Base-by-base conservation (phyloP, 352 stramenopile genomes). In the Pythium monospermum region DNA sequence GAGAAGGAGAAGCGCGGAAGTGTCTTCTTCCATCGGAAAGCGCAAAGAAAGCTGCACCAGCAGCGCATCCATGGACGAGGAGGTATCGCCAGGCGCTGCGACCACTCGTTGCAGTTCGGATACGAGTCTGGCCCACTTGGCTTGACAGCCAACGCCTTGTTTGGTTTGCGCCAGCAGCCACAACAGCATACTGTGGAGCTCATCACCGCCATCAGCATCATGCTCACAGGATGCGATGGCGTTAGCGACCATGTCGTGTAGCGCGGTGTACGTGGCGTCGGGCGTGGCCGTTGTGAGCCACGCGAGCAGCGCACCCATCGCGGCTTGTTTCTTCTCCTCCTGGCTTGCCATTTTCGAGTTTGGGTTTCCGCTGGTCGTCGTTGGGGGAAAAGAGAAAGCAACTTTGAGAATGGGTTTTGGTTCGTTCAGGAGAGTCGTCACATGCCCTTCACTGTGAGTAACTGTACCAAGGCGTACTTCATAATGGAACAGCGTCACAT, bases 71-170 rank as follows among this genome's bases (percentile, higher is more conserved):
- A 60, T 37, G 4, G 37, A 28, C 6, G 33, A 13, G 12, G 26
- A 27, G 12, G 43, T 22, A 10, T 43, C 36, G 2, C 21, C 30
- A n/a, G n/a, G n/a, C 0, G 41, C 6, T 4, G 8, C 16, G 2
- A 44, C 6, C 28, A 60, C 18, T 16, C 43, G 44, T 31, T 48
- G 11, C 7, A 60, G 27, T 27, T 60, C 42, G 2, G 13, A 12
- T 0, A 53, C 22, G 2, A 60, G 27, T 15, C 33, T 12, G 26
- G 13, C 18, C 53, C 53, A 60, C 15, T 60, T 60, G 18, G 4
- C 1, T 6, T n/a, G 25, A 16, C 28, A 28, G 8, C 8, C 26
- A 1, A 37, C 37, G 31, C 42, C 19, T 2, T 33, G 43, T 21
- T 53, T 44, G 6, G 53, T 19, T 21, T 44, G 43, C 36, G 26